These are phyloP conservation scores for Limonium bicolor DNA, from an alignment of 148 eudicot species.

Conservation along the genomic window DNA sequence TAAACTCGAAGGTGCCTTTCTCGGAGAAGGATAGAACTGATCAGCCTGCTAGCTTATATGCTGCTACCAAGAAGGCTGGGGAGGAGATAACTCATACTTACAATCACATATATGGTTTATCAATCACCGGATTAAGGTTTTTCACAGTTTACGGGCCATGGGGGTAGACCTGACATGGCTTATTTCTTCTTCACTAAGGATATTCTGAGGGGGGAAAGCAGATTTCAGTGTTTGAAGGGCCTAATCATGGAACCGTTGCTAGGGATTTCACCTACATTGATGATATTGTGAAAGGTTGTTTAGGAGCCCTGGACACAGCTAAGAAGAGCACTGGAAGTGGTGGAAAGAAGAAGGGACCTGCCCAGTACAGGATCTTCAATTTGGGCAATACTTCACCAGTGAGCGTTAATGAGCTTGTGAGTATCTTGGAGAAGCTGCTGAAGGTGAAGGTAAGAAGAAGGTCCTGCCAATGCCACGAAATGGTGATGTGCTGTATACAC, in stretches of 20 bases:
- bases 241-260: conserved; percentile 39
- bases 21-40: conserved; percentile 56
- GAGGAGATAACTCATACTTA: conserved; percentile 65
- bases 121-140: conserved; percentile 55
- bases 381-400: conserved; percentile 65
- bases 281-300: conserved; percentile 70
- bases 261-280: conserved; percentile 77
- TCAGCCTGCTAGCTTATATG: conserved; percentile 64
- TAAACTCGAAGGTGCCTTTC: conserved; percentile 53
- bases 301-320: conserved; percentile 54
- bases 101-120: conserved; percentile 57
- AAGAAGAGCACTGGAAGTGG: conserved; percentile 64
- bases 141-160: conserved; percentile 77
- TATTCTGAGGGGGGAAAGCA: conserved; percentile 42
- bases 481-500: conserved; percentile 60
- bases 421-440: conserved; percentile 49
- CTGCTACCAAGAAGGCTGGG: conserved; percentile 76
- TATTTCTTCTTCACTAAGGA: conserved; percentile 63
- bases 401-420: conserved; percentile 39
- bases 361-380: conserved; percentile 53
- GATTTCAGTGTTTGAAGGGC: conserved; percentile 45
- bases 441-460: conserved; percentile 42
- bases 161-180: conserved; percentile 90
- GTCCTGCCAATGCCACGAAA: conserved; percentile 45
- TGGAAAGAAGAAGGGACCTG: conserved; percentile 50